phyloP scores from a whole-genome alignment of 208 protist species.

The Leishmania aethiopica region DNA sequence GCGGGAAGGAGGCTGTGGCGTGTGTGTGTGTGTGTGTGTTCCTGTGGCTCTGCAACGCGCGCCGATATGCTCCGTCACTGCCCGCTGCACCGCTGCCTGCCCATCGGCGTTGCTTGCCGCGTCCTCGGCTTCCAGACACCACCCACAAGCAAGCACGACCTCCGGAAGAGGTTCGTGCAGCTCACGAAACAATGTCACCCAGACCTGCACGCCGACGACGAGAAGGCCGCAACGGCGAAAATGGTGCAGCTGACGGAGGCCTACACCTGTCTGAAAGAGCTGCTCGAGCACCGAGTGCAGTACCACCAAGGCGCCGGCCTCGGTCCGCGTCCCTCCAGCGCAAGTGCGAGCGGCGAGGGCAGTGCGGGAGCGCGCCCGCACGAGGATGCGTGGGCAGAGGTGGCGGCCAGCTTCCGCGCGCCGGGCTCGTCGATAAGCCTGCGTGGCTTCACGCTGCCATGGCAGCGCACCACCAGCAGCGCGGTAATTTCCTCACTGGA shows the following conservation, averaged over 20 bases:
- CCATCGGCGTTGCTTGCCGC: conserved; percentile 59
- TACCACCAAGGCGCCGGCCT: conserved; percentile 1
- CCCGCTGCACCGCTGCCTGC: conserved; percentile 37
- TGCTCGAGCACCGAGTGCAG: conserved; percentile 55
- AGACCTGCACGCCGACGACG: conserved; percentile 49
- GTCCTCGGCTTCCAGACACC: conserved; percentile 61
- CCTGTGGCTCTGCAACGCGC: neutral
- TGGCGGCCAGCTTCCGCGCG: conserved; percentile 49
- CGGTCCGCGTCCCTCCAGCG: neutral
- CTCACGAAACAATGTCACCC: conserved; percentile 79
- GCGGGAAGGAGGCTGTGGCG: neutral
- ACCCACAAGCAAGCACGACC: conserved; percentile 51
- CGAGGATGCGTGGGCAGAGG: conserved; percentile 33
- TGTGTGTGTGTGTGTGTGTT: neutral
- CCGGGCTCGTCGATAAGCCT: conserved; percentile 69
- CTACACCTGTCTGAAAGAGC: conserved; percentile 61
- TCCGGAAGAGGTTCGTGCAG: conserved; percentile 73
- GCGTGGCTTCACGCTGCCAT: conserved; percentile 62
- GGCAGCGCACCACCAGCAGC: conserved; percentile 55
- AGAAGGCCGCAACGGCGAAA: conserved; percentile 37
- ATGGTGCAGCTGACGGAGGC: conserved; percentile 78
- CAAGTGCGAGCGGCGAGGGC: neutral
- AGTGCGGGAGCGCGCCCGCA: neutral
- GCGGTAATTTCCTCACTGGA: conserved; percentile 30
- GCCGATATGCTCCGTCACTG: conserved; percentile 41